Conservation (phyloP, 306 rosid genomes). For the Cucurbita pepo region DNA sequence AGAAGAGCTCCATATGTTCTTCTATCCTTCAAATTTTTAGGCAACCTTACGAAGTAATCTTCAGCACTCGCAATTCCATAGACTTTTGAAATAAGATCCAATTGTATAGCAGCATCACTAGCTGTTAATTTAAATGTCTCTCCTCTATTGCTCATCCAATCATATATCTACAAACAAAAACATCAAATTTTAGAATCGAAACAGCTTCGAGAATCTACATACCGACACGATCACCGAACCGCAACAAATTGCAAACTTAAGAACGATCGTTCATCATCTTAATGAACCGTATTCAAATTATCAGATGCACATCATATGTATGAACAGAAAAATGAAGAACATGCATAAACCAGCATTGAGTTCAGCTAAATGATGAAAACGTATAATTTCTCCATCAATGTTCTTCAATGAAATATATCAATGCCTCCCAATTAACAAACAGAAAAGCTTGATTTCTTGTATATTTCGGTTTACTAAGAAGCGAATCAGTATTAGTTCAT, state of each 20-base stretch:
- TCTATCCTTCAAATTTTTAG: conserved; percentile 39
- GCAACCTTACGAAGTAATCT: conserved; percentile 46
- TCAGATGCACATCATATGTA: neutral
- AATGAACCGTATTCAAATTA: neutral
- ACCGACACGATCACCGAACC: neutral
- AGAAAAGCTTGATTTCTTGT: neutral
- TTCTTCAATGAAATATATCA: neutral
- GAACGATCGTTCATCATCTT: neutral
- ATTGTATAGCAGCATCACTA: conserved; percentile 75
- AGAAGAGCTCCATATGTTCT: conserved; percentile 74
- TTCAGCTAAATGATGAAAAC: neutral
- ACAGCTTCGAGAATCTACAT: neutral
- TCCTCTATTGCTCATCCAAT: conserved; percentile 76
- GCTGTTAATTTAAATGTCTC: conserved; percentile 67
- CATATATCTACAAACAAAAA: conserved; percentile 46
- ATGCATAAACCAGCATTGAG: neutral
- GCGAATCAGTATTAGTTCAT: neutral
- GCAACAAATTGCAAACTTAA: neutral
- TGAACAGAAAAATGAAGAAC: neutral
- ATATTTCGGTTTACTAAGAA: neutral
- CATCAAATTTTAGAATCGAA: neutral
- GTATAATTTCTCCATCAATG: neutral
- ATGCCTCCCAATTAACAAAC: neutral
- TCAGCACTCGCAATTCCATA: conserved; percentile 63
- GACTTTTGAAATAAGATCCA: conserved; percentile 77